Conservation (phyloP, 768 basidiomycete species). For the Termitomyces heimii region DNA sequence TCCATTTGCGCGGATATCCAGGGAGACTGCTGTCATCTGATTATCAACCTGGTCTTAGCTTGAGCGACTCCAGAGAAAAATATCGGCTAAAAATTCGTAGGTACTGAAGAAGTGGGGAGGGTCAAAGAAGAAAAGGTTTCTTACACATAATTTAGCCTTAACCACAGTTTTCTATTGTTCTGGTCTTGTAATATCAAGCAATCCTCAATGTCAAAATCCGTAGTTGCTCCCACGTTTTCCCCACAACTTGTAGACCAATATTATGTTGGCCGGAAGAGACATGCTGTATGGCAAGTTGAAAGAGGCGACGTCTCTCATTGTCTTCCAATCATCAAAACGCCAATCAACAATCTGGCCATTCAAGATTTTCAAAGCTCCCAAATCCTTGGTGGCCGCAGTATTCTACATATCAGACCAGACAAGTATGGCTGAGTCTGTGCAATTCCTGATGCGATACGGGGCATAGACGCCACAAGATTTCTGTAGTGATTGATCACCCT, state of each 20-base stretch:
- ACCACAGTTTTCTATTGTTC: conserved; percentile 67
- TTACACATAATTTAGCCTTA: conserved; percentile 88
- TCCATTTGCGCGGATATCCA: conserved; percentile 90
- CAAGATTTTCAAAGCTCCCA: conserved; percentile 52
- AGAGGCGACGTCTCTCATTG: conserved; percentile 59
- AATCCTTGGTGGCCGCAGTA: conserved; percentile 37
- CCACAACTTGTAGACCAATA: conserved; percentile 79
- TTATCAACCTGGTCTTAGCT: conserved; percentile 38
- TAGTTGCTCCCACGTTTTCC: conserved; percentile 85
- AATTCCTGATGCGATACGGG: conserved; percentile 89
- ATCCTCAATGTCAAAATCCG: conserved; percentile 83
- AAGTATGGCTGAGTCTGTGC: conserved; percentile 79
- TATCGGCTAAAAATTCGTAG: conserved; percentile 44
- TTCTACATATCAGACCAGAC: conserved; percentile 83
- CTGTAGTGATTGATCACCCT: conserved; percentile 65
- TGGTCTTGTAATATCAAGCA: conserved; percentile 68
- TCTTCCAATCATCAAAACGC: conserved; percentile 96
- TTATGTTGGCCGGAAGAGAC: conserved; percentile 73
- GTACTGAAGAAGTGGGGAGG: not conserved
- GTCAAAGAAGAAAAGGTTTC: conserved; percentile 22
- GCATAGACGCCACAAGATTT: conserved; percentile 85
- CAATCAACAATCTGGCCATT: conserved; percentile 82
- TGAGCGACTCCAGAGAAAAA: not conserved
- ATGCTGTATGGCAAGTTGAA: conserved; percentile 33
- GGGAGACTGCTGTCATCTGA: conserved; percentile 63